Conservation (phyloP, 257 asterid genomes). For the Salvia splendens region DNA sequence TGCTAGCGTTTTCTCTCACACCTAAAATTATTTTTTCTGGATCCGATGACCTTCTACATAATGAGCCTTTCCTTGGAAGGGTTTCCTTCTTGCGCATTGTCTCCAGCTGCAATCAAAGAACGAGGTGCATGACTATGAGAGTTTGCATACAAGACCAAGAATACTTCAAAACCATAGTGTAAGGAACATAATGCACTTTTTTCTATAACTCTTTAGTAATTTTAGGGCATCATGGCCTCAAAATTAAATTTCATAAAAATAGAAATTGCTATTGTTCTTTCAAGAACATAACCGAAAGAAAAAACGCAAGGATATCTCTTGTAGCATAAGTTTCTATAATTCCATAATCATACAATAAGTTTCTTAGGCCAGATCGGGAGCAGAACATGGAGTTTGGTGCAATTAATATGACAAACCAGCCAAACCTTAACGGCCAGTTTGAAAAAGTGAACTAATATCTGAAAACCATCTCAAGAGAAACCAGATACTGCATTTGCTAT, state of each 20-base stretch:
- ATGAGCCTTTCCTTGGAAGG: slow-evolving; percentile 44
- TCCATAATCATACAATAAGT: not conserved
- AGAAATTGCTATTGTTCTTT: not conserved
- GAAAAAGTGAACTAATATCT: not conserved
- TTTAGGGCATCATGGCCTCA: not conserved
- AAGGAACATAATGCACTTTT: not conserved
- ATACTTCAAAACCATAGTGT: not conserved
- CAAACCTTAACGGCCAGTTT: not conserved
- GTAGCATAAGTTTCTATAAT: not conserved
- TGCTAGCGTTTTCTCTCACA: slow-evolving; percentile 26
- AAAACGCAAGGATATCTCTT: not conserved
- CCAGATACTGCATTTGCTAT: slow-evolving; percentile 1
- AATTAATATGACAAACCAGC: slow-evolving; percentile 8
- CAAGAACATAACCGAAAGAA: not conserved
- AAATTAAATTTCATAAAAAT: not conserved
- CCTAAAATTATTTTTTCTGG: too few species aligned
- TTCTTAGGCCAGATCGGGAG: not conserved
- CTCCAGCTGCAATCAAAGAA: slow-evolving; percentile 45
- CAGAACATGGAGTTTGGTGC: not conserved
- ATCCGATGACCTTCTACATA: slow-evolving; percentile 29
- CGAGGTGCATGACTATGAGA: slow-evolving; percentile 11
- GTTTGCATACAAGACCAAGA: slow-evolving; percentile 3
- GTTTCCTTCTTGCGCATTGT: slow-evolving; percentile 33
- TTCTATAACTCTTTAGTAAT: not conserved
- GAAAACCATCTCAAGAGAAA: not conserved